Conservation (phyloP, 495 filamentous ascomycete species). For the Choiromyces venosus region DNA sequence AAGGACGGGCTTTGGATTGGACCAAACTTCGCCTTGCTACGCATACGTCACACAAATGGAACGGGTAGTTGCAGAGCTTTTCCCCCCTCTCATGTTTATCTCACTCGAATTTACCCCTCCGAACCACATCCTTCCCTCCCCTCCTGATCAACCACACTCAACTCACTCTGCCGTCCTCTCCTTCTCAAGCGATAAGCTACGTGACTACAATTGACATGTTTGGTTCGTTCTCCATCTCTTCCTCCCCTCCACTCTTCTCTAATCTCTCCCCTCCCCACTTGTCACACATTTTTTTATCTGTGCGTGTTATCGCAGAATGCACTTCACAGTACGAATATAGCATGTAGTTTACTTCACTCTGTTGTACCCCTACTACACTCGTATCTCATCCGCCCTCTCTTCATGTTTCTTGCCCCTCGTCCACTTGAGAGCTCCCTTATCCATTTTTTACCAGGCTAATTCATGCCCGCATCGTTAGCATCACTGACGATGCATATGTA, state of each 20-base stretch:
- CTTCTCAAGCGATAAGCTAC: not conserved
- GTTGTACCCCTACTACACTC: not conserved
- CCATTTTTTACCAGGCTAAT: not conserved
- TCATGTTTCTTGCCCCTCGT: not conserved
- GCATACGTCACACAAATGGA: not conserved
- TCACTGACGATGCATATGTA: slow-evolving; percentile 31
- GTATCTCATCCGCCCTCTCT: not conserved
- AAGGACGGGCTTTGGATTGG: not conserved
- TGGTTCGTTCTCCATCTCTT: not conserved
- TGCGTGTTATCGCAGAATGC: not conserved
- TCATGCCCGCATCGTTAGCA: not conserved
- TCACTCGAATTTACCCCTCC: not conserved
- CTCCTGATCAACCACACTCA: not conserved
- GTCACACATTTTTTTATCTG: not conserved
- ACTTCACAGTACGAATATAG: not conserved
- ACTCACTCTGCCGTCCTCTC: not conserved
- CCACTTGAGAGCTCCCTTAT: not conserved
- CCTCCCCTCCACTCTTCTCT: not conserved
- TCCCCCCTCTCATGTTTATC: not conserved
- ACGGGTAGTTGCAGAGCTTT: not conserved
- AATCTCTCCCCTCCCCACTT: not conserved
- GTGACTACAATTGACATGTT: not conserved
- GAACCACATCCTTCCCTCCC: not conserved
- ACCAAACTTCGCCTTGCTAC: not conserved
- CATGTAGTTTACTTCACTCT: too few species aligned